Evolutionary conservation across 2,329 filamentous ascomycete species (phyloP).

Genomic region (Colletotrichum liriopes): DNA sequence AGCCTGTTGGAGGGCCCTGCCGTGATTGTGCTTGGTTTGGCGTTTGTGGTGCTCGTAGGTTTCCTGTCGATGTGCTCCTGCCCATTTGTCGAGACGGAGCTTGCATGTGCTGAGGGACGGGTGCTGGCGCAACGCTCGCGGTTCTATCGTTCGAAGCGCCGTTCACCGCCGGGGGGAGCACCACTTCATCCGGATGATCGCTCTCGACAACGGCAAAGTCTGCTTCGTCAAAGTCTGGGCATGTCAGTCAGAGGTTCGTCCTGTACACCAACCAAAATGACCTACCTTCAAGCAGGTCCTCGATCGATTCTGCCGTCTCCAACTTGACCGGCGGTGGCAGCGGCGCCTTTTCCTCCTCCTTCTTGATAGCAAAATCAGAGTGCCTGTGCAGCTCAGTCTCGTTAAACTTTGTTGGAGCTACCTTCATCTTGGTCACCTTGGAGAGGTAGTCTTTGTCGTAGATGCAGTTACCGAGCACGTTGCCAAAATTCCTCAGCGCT

Average conservation of each 20-base stretch:
- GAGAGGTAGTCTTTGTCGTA: conserved; percentile 96
- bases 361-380: conserved; percentile 79
- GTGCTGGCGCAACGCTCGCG: conserved; percentile 47
- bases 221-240: conserved; percentile 79
- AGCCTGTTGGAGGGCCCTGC: conserved; percentile 44
- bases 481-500: conserved; percentile 91
- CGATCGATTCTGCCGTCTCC: conserved; percentile 63
- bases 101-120: conserved; percentile 53
- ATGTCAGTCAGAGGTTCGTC: conserved; percentile 22
- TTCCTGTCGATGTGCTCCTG: conserved; percentile 50
- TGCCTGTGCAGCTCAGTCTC: conserved; percentile 87
- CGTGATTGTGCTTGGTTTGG: conserved; percentile 52
- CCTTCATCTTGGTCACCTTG: conserved; percentile 92
- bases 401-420: conserved; percentile 82
- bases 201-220: conserved; percentile 81
- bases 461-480: conserved; percentile 97
- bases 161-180: conserved; percentile 62
- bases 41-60: conserved; percentile 53
- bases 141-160: conserved; percentile 45
- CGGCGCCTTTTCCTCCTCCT: conserved; percentile 51
- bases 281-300: conserved; percentile 66
- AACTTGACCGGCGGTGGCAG: conserved; percentile 47
- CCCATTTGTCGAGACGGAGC: conserved; percentile 54
- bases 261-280: background rate
- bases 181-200: conserved; percentile 84